These are phyloP conservation scores for Lepraria neglecta DNA, from an alignment of 495 filamentous ascomycete genomes.

Conservation along the genomic window DNA sequence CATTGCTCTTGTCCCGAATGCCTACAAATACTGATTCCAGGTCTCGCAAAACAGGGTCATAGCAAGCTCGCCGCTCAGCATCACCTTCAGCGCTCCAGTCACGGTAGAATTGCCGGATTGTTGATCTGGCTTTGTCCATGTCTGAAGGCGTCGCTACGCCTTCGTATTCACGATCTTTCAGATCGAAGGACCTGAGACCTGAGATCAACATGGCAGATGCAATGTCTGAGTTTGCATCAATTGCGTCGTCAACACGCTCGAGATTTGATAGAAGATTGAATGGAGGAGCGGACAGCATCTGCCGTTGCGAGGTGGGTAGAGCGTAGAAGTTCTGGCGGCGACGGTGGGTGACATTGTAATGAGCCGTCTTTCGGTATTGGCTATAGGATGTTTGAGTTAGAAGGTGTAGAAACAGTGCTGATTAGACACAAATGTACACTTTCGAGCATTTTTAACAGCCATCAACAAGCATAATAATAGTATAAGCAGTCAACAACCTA, in stretches of 20 bases:
- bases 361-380: constrained; percentile 76
- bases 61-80: constrained; percentile 66
- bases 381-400: constrained; percentile 36
- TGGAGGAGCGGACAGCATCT: constrained; percentile 68
- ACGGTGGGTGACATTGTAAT: constrained; percentile 81
- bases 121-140: constrained; percentile 84
- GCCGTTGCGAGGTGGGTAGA: constrained; percentile 74
- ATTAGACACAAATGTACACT: background rate
- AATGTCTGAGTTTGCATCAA: constrained; percentile 81
- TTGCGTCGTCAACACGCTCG: constrained; percentile 73
- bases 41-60: constrained; percentile 60
- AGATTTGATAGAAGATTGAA: constrained; percentile 77
- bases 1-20: constrained; percentile 27
- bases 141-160: constrained; percentile 60
- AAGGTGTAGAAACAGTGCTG: background rate
- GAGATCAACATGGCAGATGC: constrained; percentile 64
- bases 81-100: constrained; percentile 84
- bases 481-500: too few species aligned
- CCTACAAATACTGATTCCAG: constrained; percentile 50
- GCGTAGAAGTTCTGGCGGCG: constrained; percentile 87
- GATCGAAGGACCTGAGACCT: constrained; percentile 60
- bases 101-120: constrained; percentile 85
- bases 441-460: too few species aligned
- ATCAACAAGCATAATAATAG: too few species aligned
- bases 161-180: constrained; percentile 30